phyloP scores from a whole-genome alignment of 352 stramenopile genomes.

The Phytophthora pluvialis region DNA sequence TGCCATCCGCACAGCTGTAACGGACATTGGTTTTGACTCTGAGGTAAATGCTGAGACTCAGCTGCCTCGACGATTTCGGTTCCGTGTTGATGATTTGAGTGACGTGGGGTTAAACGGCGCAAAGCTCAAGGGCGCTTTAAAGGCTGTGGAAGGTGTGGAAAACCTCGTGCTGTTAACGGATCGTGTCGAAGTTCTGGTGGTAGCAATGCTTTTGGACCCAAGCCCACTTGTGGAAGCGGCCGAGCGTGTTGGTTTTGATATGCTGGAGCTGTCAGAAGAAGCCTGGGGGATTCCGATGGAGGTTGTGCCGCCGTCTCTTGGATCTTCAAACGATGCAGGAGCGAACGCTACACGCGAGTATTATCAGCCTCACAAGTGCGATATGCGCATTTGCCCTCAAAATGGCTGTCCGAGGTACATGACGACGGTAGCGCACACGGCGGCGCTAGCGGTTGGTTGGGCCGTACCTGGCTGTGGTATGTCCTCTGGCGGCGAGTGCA shows the following conservation, averaged over 20 bases:
- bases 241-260: conserved; percentile 46
- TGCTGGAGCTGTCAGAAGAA: conserved; percentile 63
- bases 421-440: conserved; percentile 78
- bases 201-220: conserved; percentile 56
- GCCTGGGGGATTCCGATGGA: conserved; percentile 44
- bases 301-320: conserved; percentile 25
- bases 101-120: conserved; percentile 35
- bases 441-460: conserved; percentile 80
- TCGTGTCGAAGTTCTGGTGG: conserved; percentile 61
- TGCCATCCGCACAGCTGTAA: conserved; percentile 48
- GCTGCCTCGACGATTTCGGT: conserved; percentile 57
- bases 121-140: conserved; percentile 36
- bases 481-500: conserved; percentile 79
- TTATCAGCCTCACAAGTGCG: conserved; percentile 55
- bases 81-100: conserved; percentile 54
- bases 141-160: conserved; percentile 69
- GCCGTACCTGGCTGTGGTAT: conserved; percentile 82
- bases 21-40: conserved; percentile 69
- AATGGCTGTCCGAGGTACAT: conserved; percentile 81
- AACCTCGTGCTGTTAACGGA: conserved; percentile 63
- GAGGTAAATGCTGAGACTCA: conserved; percentile 44
- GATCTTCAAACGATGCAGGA: conserved; percentile 14
- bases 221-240: conserved; percentile 47
- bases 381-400: conserved; percentile 64
- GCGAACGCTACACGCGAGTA: conserved; percentile 12